Evolutionary conservation across 495 filamentous ascomycete species (phyloP), one percentile per base, ranked within the genome.

Genomic region (Penicillium pulvis): DNA sequence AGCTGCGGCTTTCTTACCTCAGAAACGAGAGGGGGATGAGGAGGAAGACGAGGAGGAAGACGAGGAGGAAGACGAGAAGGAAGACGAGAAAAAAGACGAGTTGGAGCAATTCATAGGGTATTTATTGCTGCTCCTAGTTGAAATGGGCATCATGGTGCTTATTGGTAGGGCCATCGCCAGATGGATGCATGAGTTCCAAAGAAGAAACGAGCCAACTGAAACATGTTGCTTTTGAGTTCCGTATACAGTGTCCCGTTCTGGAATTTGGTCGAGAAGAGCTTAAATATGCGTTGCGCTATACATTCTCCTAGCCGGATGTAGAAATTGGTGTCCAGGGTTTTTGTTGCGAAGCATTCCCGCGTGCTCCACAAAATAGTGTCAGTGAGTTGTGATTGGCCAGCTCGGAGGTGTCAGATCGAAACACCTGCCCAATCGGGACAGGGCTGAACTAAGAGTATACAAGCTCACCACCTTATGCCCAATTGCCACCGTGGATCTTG

Each of bases 381-480:
- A 23, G 20, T 23, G 39, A 17, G 39, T 8, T 45, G 42, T 24
- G 44, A 24, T 47, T 23, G 44, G 24, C 6, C 42, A 9, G n/a
- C 6, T 14, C 1, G 5, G 28, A 17, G 33, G 46, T 33, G 46
- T 49, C 46, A 49, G 46, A 49, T 49, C 46, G 46, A 49, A 49
- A 49, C 46, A 49, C 24, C 16, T 49, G 11, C 46, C 46, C 16
- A 49, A 49, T 49, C 46, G 46, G 26, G 46, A 31, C 26, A 17
- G 11, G 19, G 9, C 4, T 23, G 23, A 20, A 4, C 7, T 24
- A 28, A 16, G 6, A 20, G 28, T 28, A 45, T 19, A 45, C 16
- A 45, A 20, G 20, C 42, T 45, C 42, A 19, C 5, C 39, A 20
- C 26, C 4, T 3, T 7, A 4, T n/a, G 36, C 36, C 36, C 16